Percentiles rank a stretch among this genome's conserved stretches.
phyloP scores from a whole-genome alignment of 345 rosid species.

The Brassica juncea region DNA sequence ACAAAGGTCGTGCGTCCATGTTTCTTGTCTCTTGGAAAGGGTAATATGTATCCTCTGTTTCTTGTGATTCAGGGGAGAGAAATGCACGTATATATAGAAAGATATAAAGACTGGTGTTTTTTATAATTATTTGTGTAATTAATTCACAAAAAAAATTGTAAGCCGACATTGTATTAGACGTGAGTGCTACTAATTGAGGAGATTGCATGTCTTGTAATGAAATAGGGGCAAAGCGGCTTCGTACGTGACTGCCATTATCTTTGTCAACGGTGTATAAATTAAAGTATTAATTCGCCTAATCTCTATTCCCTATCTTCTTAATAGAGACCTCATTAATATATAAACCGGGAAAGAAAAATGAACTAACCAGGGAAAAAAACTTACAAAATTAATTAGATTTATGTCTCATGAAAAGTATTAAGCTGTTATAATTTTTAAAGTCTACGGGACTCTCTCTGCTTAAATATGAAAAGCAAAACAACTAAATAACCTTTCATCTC shows the following conservation, averaged over 20 bases:
- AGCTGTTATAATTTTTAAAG: not conserved
- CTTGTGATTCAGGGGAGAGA: constrained; percentile 7
- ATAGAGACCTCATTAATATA: not conserved
- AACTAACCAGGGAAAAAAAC: not conserved
- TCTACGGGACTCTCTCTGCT: not conserved
- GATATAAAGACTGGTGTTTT: not conserved
- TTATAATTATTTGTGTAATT: not conserved
- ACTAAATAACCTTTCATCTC: not conserved
- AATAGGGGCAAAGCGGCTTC: constrained; percentile 18
- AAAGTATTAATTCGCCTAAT: not conserved
- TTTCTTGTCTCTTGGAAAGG: not conserved
- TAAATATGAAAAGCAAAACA: constrained; percentile 4
- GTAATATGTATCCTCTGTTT: constrained; percentile 43
- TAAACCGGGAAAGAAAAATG: not conserved
- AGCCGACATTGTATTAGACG: constrained; percentile 23
- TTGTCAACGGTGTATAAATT: constrained; percentile 33
- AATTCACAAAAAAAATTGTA: not conserved
- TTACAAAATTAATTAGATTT: not conserved
- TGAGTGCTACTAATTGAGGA: constrained; percentile 29
- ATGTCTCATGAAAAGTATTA: not conserved
- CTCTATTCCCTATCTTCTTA: not conserved
- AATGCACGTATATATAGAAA: constrained; percentile 7
- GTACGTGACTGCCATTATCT: constrained; percentile 42
- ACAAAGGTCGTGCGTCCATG: constrained; percentile 29
- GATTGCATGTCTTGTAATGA: constrained; percentile 20